Conservation (phyloP, 2,329 filamentous ascomycete species). For the Knufia petricola region DNA sequence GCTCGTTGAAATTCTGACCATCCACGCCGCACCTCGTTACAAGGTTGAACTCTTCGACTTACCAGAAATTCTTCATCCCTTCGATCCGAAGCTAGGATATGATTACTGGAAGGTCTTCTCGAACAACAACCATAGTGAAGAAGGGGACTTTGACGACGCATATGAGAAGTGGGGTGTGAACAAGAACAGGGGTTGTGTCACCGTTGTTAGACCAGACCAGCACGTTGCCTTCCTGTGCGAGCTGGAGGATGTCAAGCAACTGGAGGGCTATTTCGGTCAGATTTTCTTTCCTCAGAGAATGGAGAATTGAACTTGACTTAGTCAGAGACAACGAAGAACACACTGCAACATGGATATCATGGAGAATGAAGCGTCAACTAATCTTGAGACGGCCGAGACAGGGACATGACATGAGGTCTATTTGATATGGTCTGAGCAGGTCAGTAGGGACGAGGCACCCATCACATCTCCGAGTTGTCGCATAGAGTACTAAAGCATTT, state of each 20-base stretch:
- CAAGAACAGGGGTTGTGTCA: not conserved
- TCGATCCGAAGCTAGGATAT: not conserved
- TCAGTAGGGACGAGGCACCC: too few relatives aligned
- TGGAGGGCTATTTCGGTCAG: not conserved
- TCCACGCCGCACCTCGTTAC: not conserved
- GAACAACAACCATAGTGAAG: not conserved
- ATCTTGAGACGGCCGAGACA: too few relatives aligned
- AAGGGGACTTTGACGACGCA: not conserved
- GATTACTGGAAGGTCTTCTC: not conserved
- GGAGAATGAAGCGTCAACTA: too few relatives aligned
- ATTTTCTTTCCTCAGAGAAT: not conserved
- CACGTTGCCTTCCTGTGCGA: not conserved
- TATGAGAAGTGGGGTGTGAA: not conserved
- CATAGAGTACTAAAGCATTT: too few relatives aligned
- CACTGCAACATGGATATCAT: too few relatives aligned
- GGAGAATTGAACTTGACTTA: too few relatives aligned
- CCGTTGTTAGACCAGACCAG: not conserved
- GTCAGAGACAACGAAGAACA: too few relatives aligned
- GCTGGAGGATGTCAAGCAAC: not conserved
- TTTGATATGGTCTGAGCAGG: too few relatives aligned
- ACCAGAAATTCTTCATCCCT: not conserved
- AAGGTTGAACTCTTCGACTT: not conserved
- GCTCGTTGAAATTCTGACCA: not conserved
- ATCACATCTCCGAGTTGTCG: too few relatives aligned
- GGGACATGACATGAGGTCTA: too few relatives aligned